These are phyloP conservation scores for Cochlearia excelsa DNA, from an alignment of 345 rosid species.

Conservation along the genomic window DNA sequence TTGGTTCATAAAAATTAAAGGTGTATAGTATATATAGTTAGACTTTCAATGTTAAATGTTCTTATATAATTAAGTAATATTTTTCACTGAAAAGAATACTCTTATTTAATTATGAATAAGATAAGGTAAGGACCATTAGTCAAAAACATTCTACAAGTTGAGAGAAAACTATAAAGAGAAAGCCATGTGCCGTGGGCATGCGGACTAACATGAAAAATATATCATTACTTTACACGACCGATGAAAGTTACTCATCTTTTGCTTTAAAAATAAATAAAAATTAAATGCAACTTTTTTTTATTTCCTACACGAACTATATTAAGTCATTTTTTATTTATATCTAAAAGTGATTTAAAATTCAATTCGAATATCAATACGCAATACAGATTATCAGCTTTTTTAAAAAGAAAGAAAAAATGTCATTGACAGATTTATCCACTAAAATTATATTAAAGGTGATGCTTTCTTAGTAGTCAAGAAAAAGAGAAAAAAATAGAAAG, in stretches of 20 bases:
- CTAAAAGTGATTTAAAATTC: slow-evolving; percentile 16
- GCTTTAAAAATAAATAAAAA: not conserved
- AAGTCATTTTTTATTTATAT: not conserved
- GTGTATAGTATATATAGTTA: too few species aligned
- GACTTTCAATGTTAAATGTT: not conserved
- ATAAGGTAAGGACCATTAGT: slow-evolving; percentile 34
- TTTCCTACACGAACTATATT: slow-evolving; percentile 4
- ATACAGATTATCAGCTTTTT: slow-evolving; percentile 31
- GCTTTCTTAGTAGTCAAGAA: slow-evolving; percentile 26
- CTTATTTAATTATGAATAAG: not conserved
- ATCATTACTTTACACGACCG: slow-evolving; percentile 21
- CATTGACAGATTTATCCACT: slow-evolving; percentile 28
- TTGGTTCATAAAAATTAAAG: too few species aligned
- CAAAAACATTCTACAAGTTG: slow-evolving; percentile 32
- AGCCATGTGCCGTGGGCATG: slow-evolving; percentile 40
- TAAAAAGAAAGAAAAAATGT: not conserved
- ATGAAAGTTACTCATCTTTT: slow-evolving; percentile 25
- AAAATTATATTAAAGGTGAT: slow-evolving; percentile 21
- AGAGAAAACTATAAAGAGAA: slow-evolving; percentile 23
- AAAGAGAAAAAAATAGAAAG: slow-evolving; percentile 4
- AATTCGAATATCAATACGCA: slow-evolving; percentile 33
- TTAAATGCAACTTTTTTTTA: slow-evolving; percentile 3
- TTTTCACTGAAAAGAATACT: too few species aligned
- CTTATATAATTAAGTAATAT: too few species aligned
- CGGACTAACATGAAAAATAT: slow-evolving; percentile 27